A percentile compares a stretch with the other conserved stretches of the same genome.
These are phyloP conservation scores for Lippia alba DNA, from an alignment of 305 asterid species.

Conservation along the genomic window DNA sequence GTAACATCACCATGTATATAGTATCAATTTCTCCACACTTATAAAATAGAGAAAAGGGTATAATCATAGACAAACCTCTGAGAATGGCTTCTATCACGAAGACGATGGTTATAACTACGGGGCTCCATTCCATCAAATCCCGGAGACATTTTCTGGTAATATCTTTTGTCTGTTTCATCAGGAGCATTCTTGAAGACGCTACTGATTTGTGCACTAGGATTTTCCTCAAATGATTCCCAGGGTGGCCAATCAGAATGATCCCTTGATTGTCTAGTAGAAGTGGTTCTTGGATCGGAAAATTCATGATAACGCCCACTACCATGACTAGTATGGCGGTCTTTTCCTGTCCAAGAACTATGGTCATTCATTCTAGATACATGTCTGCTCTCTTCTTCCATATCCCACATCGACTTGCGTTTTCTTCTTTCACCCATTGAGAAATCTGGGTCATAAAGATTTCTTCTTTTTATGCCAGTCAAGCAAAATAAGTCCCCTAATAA, in stretches of 20 bases:
- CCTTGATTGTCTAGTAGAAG: slow-evolving; percentile 46
- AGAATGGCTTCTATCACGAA: slow-evolving; percentile 62
- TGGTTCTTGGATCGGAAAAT: slow-evolving; percentile 55
- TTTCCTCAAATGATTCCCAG: slow-evolving; percentile 46
- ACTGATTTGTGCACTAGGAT: slow-evolving; percentile 34
- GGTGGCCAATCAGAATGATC: slow-evolving; percentile 58
- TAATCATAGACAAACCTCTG: slow-evolving; percentile 56
- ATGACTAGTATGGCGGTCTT: slow-evolving; percentile 52
- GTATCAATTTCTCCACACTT: slow-evolving; percentile 13
- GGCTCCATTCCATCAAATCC: slow-evolving; percentile 66
- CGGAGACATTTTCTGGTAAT: slow-evolving; percentile 62
- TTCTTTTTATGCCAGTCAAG: slow-evolving; percentile 42
- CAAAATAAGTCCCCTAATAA: slow-evolving; percentile 15
- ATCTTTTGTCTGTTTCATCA: slow-evolving; percentile 55
- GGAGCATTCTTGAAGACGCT: slow-evolving; percentile 42
- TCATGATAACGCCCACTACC: slow-evolving; percentile 48
- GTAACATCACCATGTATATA: slow-evolving; percentile 1
- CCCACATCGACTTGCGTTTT: slow-evolving; percentile 80
- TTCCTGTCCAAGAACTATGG: slow-evolving; percentile 45
- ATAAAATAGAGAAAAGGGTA: neutral
- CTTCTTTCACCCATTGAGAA: slow-evolving; percentile 73
- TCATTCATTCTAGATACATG: slow-evolving; percentile 39
- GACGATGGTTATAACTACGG: slow-evolving; percentile 40
- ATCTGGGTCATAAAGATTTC: slow-evolving; percentile 34
- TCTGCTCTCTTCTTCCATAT: slow-evolving; percentile 53